Evolutionary conservation across 192 early-diverging fungal species (phyloP).

Genomic region (Haplosporangium gracile): DNA sequence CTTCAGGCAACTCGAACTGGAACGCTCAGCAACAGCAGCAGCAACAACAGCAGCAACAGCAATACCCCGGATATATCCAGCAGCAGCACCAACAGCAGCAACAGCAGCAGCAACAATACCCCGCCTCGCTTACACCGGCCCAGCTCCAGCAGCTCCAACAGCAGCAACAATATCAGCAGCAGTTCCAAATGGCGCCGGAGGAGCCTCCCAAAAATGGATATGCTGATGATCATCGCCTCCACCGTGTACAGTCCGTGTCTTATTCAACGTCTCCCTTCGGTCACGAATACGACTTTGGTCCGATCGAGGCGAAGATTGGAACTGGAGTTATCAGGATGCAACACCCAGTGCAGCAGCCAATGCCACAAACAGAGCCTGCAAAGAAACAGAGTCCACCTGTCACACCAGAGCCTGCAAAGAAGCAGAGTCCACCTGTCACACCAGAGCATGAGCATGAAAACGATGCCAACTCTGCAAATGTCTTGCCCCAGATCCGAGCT

Average conservation of each 20-base stretch:
- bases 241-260: conserved; percentile 1
- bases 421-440: neutral
- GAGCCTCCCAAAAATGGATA: conserved; percentile 19
- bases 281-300: conserved; percentile 26
- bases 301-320: neutral
- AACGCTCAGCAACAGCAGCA: neutral
- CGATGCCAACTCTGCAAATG: conserved; percentile 13
- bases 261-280: conserved; percentile 33
- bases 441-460: conserved; percentile 6
- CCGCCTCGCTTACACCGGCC: conserved; percentile 1
- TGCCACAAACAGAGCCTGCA: neutral
- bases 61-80: conserved; percentile 8
- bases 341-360: neutral
- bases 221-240: conserved; percentile 2
- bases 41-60: conserved; percentile 25
- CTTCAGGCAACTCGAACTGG: neutral
- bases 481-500: conserved; percentile 49
- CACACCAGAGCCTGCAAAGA: neutral
- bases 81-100: conserved; percentile 33
- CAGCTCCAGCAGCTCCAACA: conserved; percentile 17
- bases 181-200: conserved; percentile 11
- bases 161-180: conserved; percentile 18
- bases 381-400: neutral
- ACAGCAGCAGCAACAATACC: conserved; percentile 26
- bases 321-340: neutral